phyloP scores from a whole-genome alignment of 768 basidiomycete genomes.

The Mycena olivaceomarginata region DNA sequence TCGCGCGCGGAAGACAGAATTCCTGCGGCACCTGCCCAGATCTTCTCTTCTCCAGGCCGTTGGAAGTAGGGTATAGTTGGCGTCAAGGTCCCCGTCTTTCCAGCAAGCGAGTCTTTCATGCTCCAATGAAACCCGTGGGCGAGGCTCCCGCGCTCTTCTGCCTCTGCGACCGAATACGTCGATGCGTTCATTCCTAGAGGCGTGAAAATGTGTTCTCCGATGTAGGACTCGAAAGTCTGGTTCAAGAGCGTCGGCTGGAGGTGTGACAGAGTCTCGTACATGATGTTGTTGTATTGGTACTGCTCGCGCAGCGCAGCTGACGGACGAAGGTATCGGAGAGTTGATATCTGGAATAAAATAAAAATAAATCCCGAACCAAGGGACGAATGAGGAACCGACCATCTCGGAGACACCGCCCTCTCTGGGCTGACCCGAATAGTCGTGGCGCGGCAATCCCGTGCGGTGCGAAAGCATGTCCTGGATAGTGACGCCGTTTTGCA shows the following conservation, averaged over 20 bases:
- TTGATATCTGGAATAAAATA: slow-evolving; percentile 19
- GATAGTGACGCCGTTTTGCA: slow-evolving; percentile 56
- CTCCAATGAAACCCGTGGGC: slow-evolving; percentile 51
- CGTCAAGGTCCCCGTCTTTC: slow-evolving; percentile 55
- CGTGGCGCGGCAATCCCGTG: slow-evolving; percentile 68
- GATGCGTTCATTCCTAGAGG: slow-evolving; percentile 23
- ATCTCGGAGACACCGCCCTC: slow-evolving; percentile 58
- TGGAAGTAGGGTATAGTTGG: slow-evolving; percentile 63
- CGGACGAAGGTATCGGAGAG: slow-evolving; percentile 19
- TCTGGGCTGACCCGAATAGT: slow-evolving; percentile 56
- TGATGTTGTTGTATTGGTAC: slow-evolving; percentile 49
- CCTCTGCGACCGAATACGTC: slow-evolving; percentile 34
- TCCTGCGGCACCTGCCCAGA: slow-evolving; percentile 66
- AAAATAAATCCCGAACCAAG: not conserved
- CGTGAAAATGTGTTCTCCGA: slow-evolving; percentile 42
- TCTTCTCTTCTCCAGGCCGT: slow-evolving; percentile 60
- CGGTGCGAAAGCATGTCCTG: slow-evolving; percentile 66
- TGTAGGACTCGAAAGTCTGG: slow-evolving; percentile 43
- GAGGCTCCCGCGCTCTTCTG: slow-evolving; percentile 40
- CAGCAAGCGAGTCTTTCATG: slow-evolving; percentile 53
- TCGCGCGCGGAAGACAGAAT: slow-evolving; percentile 63
- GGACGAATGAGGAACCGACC: slow-evolving; percentile 46
- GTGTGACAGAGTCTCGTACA: slow-evolving; percentile 50
- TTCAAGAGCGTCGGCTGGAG: slow-evolving; percentile 47
- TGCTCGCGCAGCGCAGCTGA: slow-evolving; percentile 31